Conservation (phyloP, 1,284 basidiomycete species). For the Apiotrichum gracile region DNA sequence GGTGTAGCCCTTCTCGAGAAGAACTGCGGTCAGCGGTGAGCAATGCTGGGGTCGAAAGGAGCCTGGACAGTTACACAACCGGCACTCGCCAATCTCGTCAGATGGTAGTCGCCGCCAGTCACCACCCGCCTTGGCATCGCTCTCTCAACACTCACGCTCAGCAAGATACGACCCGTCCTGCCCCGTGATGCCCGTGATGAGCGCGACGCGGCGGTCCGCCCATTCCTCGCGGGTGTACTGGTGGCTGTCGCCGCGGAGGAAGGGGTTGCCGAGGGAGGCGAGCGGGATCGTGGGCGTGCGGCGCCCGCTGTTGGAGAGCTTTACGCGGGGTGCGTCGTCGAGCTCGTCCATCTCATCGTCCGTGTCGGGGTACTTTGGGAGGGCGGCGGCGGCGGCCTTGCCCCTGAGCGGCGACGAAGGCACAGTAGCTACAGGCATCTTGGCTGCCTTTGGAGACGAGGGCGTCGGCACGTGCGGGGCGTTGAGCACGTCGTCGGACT, state of each 20-base stretch:
- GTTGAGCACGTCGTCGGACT: constrained; percentile 7
- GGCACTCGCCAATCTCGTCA: neutral
- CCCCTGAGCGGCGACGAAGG: neutral
- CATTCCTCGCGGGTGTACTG: constrained; percentile 59
- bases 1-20: constrained; percentile 79
- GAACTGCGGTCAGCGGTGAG: constrained; percentile 56
- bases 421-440: neutral
- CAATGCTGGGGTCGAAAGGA: too few species aligned
- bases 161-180: constrained; percentile 49
- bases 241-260: constrained; percentile 1
- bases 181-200: constrained; percentile 82
- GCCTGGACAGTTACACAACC: too few species aligned
- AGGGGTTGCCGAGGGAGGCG: neutral
- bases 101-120: neutral
- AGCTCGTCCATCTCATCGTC: constrained; percentile 1
- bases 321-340: neutral
- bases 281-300: neutral
- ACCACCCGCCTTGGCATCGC: neutral
- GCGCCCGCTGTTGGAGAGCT: neutral
- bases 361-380: neutral
- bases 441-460: too few species aligned
- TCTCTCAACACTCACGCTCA: constrained; percentile 7
- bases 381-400: neutral
- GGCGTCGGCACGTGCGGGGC: constrained; percentile 1
- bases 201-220: constrained; percentile 75